These are phyloP conservation scores for Leccinum arenicola DNA, from an alignment of 768 basidiomycete species.

Conservation along the genomic window DNA sequence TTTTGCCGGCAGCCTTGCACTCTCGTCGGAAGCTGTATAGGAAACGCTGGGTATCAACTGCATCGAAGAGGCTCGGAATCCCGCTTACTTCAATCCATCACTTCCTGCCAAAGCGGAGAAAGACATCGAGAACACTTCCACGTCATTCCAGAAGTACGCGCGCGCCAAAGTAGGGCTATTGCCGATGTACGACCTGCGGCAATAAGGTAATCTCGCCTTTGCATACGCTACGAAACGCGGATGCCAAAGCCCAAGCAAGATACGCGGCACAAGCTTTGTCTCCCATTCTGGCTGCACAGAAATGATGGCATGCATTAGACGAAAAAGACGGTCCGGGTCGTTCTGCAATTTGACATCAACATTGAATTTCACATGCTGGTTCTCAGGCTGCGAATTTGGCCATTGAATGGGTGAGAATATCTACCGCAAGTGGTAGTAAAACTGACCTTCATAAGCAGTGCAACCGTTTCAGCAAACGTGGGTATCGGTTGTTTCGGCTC, in stretches of 20 bases:
- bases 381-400: conserved; percentile 54
- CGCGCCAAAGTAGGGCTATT: conserved; percentile 66
- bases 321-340: conserved; percentile 82
- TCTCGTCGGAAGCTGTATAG: conserved; percentile 69
- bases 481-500: conserved; percentile 85
- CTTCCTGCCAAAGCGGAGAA: conserved; percentile 68
- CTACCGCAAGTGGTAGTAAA: conserved; percentile 3
- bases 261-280: conserved; percentile 71
- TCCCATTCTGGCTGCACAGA: conserved; percentile 68
- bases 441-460: conserved; percentile 72
- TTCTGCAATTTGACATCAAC: conserved; percentile 95
- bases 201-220: conserved; percentile 73
- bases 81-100: conserved; percentile 67
- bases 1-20: conserved; percentile 77
- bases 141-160: conserved; percentile 86
- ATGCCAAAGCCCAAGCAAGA: conserved; percentile 86
- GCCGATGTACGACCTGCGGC: conserved; percentile 84
- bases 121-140: conserved; percentile 81
- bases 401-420: conserved; percentile 2
- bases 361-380: conserved; percentile 74
- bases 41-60: conserved; percentile 4
- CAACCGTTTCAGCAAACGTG: conserved; percentile 82
- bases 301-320: conserved; percentile 70
- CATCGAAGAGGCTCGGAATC: neutral
- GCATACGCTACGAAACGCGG: conserved; percentile 84